Base-by-base conservation (phyloP, 208 protist genomes). In the Leishmania tarentolae region DNA sequence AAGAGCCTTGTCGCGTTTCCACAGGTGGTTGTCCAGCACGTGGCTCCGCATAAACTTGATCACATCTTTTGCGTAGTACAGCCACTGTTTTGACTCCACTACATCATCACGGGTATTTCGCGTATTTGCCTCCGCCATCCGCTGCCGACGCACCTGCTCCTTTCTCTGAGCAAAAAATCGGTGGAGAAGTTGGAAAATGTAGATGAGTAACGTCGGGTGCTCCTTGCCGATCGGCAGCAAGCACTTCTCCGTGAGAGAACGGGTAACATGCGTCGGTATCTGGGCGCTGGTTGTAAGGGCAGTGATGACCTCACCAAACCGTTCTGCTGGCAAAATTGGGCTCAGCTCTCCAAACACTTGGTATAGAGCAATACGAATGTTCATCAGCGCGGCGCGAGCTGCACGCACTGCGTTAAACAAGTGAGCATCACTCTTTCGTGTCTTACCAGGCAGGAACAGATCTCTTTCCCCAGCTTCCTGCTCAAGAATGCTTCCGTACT, bases 31-130 rank as follows among this genome's bases (percentile, higher is more conserved):
- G 35, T 97, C 91, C 63, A 94, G 68, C 28, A 94, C 80, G 42
- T 89, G 75, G 6, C 50, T 68, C 40, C 89, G 87, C 40, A 93
- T 79, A 77, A 93, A 97, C 15, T 68, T 81, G 5, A 90, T 61
- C 2, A 95, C 83, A 47, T 95, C 92, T 65, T 92, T 94, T 28
- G 90, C 88, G 78, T 90, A 92, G 76, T 86, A 90, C 47, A 93
- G 86, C 82, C 90, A 90, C 73, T 94, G 91, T 75, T 90, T 94
- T 17, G 76, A 59, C 66, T 93, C 84, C 9, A 88, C 75, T 31
- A 95, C 85, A 11, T 97, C 92, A 44, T 90, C 87, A 19, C 90
- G 47, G 7, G 78, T 52, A n/a, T 28, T 73, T 17, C 66, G 42
- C 21, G 19, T 40, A 35, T 61, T 50, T 53, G 68, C 78, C 65